A percentile compares a stretch with the other conserved stretches of the same genome.
These are phyloP conservation scores for Termitomyces sp. DNA, from an alignment of 768 basidiomycete genomes.

Conservation along the genomic window DNA sequence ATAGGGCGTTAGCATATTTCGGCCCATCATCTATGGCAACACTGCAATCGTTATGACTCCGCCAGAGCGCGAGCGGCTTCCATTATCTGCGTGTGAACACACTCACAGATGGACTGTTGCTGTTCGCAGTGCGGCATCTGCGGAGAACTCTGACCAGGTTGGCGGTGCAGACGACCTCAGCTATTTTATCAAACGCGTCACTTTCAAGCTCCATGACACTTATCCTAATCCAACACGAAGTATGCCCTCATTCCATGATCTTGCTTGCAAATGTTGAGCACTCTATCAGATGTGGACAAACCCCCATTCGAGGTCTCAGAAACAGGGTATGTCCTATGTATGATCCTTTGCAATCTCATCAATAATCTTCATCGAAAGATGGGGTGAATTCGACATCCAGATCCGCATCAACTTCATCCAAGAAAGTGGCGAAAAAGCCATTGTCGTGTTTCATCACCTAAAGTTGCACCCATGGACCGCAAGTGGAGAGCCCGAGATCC, in stretches of 20 bases:
- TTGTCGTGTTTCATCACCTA: conserved; percentile 87
- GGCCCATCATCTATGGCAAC: conserved; percentile 96
- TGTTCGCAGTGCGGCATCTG: conserved; percentile 81
- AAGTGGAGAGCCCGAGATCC: conserved; percentile 60
- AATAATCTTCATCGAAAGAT: conserved; percentile 38
- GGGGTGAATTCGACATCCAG: conserved; percentile 98
- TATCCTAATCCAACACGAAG: conserved; percentile 89
- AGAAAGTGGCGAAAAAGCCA: conserved; percentile 89
- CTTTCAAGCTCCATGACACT: conserved; percentile 97
- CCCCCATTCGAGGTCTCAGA: conserved; percentile 94
- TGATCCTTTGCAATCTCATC: not conserved
- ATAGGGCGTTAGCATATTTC: conserved; percentile 82
- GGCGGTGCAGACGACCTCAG: conserved; percentile 89
- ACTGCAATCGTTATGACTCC: conserved; percentile 75
- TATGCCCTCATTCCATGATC: conserved; percentile 35
- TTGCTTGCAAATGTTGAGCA: not conserved
- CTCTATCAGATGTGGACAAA: conserved; percentile 73
- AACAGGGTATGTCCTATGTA: conserved; percentile 62
- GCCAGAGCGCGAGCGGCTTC: conserved; percentile 54
- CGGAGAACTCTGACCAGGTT: conserved; percentile 68
- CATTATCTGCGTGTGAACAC: conserved; percentile 59
- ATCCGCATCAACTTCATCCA: conserved; percentile 87
- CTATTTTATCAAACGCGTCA: conserved; percentile 93
- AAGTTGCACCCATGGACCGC: conserved; percentile 90
- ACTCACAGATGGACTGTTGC: conserved; percentile 98